Conservation (phyloP, 176 grass and related monocot species). For the Eragrostis curvula region DNA sequence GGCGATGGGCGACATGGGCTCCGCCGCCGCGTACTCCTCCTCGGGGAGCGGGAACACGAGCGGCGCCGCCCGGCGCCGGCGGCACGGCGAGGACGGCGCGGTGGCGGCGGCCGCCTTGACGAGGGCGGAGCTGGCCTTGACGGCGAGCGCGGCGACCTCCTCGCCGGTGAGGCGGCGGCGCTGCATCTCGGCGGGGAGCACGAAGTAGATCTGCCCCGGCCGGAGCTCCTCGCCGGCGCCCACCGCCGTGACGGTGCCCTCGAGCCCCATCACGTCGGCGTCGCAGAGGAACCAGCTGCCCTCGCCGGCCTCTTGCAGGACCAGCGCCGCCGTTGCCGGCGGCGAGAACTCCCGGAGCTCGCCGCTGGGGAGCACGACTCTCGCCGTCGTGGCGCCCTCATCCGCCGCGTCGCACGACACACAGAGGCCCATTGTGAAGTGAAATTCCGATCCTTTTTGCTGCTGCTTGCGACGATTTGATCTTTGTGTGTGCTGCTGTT, state of each 20-base stretch:
- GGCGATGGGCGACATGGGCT: background rate
- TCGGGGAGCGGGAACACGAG: slow-evolving; percentile 63
- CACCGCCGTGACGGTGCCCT: slow-evolving; percentile 42
- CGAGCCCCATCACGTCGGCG: slow-evolving; percentile 80
- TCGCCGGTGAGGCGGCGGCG: slow-evolving; percentile 55
- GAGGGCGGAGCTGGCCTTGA: slow-evolving; percentile 67
- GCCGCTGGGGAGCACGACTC: slow-evolving; percentile 70
- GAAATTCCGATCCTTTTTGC: background rate
- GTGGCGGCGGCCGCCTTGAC: slow-evolving; percentile 29
- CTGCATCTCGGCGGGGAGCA: slow-evolving; percentile 60
- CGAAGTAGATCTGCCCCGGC: slow-evolving; percentile 90
- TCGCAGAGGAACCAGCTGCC: slow-evolving; percentile 75
- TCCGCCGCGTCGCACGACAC: slow-evolving; percentile 51
- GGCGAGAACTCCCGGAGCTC: slow-evolving; percentile 64
- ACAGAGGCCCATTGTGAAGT: slow-evolving; percentile 61
- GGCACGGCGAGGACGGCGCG: background rate
- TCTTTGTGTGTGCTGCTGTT: background rate
- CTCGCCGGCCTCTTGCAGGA: slow-evolving; percentile 47
- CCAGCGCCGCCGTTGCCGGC: slow-evolving; percentile 43
- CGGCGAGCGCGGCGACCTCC: slow-evolving; percentile 68
- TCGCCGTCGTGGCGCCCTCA: slow-evolving; percentile 42
- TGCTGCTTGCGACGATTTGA: background rate
- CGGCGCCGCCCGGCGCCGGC: slow-evolving; percentile 55
- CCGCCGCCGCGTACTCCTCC: slow-evolving; percentile 17
- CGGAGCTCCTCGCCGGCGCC: slow-evolving; percentile 45